Base-by-base conservation (phyloP, 352 stramenopile genomes). In the Phytopythium mirpurense region DNA sequence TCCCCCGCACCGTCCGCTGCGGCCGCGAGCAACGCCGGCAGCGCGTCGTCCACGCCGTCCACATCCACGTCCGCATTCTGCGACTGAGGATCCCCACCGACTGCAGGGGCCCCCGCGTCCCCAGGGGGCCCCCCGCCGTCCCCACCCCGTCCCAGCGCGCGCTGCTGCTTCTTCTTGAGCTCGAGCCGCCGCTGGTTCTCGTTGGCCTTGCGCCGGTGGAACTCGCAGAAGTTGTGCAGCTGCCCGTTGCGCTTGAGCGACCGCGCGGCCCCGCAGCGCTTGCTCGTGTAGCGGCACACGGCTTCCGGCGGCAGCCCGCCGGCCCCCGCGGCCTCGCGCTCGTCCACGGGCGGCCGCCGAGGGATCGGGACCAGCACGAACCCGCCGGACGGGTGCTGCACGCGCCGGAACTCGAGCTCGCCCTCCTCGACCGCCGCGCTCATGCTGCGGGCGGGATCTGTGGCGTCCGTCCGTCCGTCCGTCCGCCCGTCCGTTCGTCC, bases 181-280 rank as follows among this genome's bases (percentile, higher is more conserved):
- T 89, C 78, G 54, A 78, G 78, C 55, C 82, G 81, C 38, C 75
- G 73, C 59, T 89, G 78, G 54, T 81, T 86, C 48, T 83, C 63
- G 67, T 89, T 89, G 43, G 78, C 78, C 35, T 72, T 71, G 15
- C 68, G 61, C 0, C 72, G 69, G 46, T 83, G 72, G 42, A 73
- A 59, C 32, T 80, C 68, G 37, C 72, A 83, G 36, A 80, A 67
- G n/a, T n/a, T n/a, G n/a, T n/a, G n/a, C n/a, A n/a, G n/a, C n/a
- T n/a, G n/a, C n/a, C n/a, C n/a, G n/a, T 79, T 74, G 7, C 70
- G 64, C 59, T 83, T 83, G 46, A 69, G 58, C 36, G 66, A 65
- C 18, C 72, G 67, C 21, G 60, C 27, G 21, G 71, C 74, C 47
- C 65, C 46, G 43, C 72, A 83, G 27, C 66, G 65, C 35, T 63